Conservation (phyloP, 2,329 filamentous ascomycete species). For the Amauroascus niger region DNA sequence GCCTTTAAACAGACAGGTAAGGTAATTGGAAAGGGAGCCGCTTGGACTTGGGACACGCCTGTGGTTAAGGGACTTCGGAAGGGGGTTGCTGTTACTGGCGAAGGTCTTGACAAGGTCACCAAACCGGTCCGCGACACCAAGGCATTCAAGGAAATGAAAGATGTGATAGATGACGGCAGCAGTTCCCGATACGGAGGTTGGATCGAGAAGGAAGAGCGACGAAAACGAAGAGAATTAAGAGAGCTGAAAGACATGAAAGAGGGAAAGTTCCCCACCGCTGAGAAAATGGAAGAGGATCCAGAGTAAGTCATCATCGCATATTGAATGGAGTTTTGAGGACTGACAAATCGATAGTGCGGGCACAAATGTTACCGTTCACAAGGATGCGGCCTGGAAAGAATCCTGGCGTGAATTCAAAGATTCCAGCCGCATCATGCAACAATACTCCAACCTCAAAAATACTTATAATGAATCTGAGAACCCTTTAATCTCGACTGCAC, state of each 20-base stretch:
- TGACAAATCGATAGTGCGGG: constrained; percentile 58
- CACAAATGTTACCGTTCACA: constrained; percentile 89
- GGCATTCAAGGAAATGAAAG: constrained; percentile 83
- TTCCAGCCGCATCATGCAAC: constrained; percentile 76
- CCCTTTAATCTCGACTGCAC: constrained; percentile 81
- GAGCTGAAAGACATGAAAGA: constrained; percentile 52
- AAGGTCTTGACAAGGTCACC: constrained; percentile 87
- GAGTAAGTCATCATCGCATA: constrained; percentile 51
- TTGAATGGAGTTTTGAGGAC: constrained; percentile 19
- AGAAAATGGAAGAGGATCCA: constrained; percentile 71
- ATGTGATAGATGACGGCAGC: constrained; percentile 94
- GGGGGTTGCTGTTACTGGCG: constrained; percentile 74
- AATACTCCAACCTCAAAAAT: constrained; percentile 73
- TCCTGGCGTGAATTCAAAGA: constrained; percentile 96
- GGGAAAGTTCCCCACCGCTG: constrained; percentile 41
- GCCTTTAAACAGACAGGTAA: constrained; percentile 78
- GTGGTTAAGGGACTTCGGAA: constrained; percentile 86
- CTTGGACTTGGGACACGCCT: constrained; percentile 94
- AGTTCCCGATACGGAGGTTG: constrained; percentile 93
- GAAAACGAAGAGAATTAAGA: constrained; percentile 63
- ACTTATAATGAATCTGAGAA: constrained; percentile 96
- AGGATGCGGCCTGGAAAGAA: constrained; percentile 95
- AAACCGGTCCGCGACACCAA: constrained; percentile 89
- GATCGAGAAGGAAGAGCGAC: constrained; percentile 91
- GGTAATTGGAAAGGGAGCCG: constrained; percentile 78